Evolutionary conservation across 495 filamentous ascomycete genomes (phyloP), one percentile per base, ranked within the genome.

Genomic region (Podospora conica): DNA sequence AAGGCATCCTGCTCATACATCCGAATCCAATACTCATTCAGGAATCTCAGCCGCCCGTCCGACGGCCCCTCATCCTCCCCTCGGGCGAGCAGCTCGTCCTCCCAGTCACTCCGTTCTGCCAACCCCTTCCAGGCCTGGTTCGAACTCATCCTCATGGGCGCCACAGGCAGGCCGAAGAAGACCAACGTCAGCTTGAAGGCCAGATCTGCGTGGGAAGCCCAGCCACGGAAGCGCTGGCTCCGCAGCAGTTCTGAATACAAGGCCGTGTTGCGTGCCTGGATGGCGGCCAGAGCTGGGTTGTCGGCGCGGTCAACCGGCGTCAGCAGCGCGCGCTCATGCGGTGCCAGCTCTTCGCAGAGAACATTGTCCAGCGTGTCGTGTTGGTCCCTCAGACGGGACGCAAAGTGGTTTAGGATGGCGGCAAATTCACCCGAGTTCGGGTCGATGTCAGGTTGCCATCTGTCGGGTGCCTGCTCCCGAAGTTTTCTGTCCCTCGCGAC

Each of bases 151-250:
- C 9, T 54, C 53, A 76, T 64, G 3, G 74, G 74, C 63, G 61
- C 67, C 9, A 74, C 65, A 1, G 74, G 71, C n/a, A 76, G 25
- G 20, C 74, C 74, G 55, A 73, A 76, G 58, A 66, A 69, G 28
- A 67, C 63, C 28, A 74, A 31, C 3, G 73, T 66, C 15, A 76
- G 33, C 65, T 76, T 74, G 59, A 75, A 70, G 23, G 66, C 66
- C 11, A 75, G 56, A 62, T 69, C 24, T 3, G 25, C 58, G 29
- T 21, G 60, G 18, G 22, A 3, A 10, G 23, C 31, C 59, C 55
- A 66, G 18, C 18, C 57, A 15, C 24, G 12, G 33, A 65, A 70
- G 3, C 66, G 48, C 18, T n/a, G 24, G 9, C 24, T 29, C 1
- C 15, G 62, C 0, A 74, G 23, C n/a, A 76, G 57, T 21, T 61